Percentiles rank a stretch among this genome's conserved stretches.
phyloP scores from a whole-genome alignment of 202 grass and related monocot species.

The Eragrostis tef region DNA sequence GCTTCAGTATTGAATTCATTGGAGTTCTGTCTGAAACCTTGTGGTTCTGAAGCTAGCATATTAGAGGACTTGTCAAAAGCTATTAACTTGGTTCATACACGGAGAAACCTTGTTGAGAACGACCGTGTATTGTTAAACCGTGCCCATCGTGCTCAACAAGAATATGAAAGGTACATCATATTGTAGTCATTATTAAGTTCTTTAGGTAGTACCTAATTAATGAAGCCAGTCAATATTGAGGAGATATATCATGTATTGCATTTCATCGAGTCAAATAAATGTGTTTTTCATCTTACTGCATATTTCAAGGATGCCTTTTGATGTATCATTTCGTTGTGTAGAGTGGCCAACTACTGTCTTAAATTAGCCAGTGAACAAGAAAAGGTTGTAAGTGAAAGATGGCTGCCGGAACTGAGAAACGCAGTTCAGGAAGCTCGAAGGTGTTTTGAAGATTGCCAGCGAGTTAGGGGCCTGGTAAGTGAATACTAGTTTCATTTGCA shows the following conservation, averaged over 20 bases:
- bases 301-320: constrained; percentile 10
- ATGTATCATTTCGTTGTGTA: constrained; percentile 51
- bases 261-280: constrained; percentile 7
- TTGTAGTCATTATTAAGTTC: constrained; percentile 21
- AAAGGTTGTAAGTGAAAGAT: constrained; percentile 79
- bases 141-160: constrained; percentile 84
- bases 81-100: constrained; percentile 79
- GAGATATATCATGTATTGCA: neutral
- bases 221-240: neutral
- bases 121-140: constrained; percentile 87
- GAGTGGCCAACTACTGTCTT: constrained; percentile 94
- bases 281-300: constrained; percentile 25
- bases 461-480: constrained; percentile 88
- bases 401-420: constrained; percentile 82
- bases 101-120: constrained; percentile 83
- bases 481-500: constrained; percentile 16
- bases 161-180: constrained; percentile 80
- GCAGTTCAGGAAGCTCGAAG: constrained; percentile 78
- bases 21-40: constrained; percentile 87
- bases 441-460: constrained; percentile 77
- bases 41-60: constrained; percentile 92
- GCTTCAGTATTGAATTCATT: constrained; percentile 82
- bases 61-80: constrained; percentile 94
- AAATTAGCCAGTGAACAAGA: constrained; percentile 93
- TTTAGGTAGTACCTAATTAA: constrained; percentile 21